Evolutionary conservation across 768 basidiomycete species (phyloP).

Genomic region (Galerina marginata): DNA sequence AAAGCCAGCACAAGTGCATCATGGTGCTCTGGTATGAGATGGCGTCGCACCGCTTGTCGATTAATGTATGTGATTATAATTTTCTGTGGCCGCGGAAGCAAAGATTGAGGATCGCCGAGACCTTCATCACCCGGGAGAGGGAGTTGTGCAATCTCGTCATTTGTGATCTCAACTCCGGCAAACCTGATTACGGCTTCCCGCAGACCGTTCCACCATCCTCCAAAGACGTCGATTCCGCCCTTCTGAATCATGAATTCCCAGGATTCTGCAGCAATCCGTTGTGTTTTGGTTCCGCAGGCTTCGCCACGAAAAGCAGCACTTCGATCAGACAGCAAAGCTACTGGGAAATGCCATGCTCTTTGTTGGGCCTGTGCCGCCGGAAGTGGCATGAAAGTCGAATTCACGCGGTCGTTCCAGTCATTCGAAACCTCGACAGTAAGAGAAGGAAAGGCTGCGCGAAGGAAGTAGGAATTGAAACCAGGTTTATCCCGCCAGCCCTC

Average conservation of each 20-base stretch:
- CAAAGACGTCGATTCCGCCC: constrained; percentile 44
- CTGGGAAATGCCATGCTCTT: constrained; percentile 73
- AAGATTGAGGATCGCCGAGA: constrained; percentile 32
- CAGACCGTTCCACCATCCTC: constrained; percentile 83
- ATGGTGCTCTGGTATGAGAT: constrained; percentile 62
- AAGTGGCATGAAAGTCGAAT: constrained; percentile 25
- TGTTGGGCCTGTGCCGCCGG: constrained; percentile 27
- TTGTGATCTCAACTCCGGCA: constrained; percentile 44
- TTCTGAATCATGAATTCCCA: constrained; percentile 52
- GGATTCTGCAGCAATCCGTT: constrained; percentile 76
- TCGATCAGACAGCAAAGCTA: constrained; percentile 74
- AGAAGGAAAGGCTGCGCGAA: constrained; percentile 76
- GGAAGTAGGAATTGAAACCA: constrained; percentile 78
- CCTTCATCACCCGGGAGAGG: constrained; percentile 14
- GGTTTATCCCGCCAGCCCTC: constrained; percentile 78
- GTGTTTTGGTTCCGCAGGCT: constrained; percentile 65
- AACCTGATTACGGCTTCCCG: constrained; percentile 69
- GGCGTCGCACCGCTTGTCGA: constrained; percentile 58
- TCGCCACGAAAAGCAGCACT: constrained; percentile 75
- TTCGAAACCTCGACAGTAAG: constrained; percentile 66
- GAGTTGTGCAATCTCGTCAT: neutral
- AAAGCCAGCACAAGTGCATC: constrained; percentile 55
- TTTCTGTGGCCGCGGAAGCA: constrained; percentile 47
- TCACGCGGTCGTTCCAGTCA: constrained; percentile 74
- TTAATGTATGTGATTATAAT: constrained; percentile 77